These are phyloP conservation scores for Xylariomycetidae sp. DNA, from an alignment of 2,329 filamentous ascomycete species.

Conservation along the genomic window DNA sequence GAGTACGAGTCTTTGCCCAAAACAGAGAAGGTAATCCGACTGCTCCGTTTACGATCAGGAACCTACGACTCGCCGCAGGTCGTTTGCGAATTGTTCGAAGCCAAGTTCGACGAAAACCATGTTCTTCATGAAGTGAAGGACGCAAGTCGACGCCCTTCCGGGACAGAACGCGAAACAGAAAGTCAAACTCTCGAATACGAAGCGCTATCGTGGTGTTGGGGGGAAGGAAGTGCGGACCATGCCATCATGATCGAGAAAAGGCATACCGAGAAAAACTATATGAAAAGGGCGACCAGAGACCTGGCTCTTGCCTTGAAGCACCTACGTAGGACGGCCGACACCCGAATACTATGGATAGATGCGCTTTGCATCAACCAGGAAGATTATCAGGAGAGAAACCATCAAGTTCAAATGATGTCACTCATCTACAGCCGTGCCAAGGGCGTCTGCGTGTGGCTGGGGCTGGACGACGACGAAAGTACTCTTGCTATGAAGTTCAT, in stretches of 20 bases:
- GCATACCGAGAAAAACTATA: background rate
- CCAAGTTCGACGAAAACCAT: background rate
- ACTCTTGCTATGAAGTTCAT: conserved; percentile 1
- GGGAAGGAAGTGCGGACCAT: background rate
- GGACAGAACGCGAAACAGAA: background rate
- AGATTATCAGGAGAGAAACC: conserved; percentile 1
- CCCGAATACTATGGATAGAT: conserved; percentile 4
- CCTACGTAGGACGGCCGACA: background rate
- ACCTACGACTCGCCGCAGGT: background rate
- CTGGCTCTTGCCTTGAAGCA: background rate
- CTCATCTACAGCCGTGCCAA: conserved; percentile 2
- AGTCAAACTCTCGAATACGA: background rate
- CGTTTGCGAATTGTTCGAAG: background rate
- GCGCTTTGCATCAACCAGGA: conserved; percentile 4
- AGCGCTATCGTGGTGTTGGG: background rate
- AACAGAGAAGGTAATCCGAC: too few species aligned
- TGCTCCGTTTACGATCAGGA: background rate
- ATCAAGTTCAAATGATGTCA: conserved; percentile 4
- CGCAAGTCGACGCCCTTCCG: background rate
- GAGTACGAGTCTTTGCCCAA: too few species aligned
- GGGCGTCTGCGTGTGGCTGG: conserved; percentile 4
- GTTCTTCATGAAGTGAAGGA: background rate
- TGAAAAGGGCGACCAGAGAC: background rate
- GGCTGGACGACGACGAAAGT: background rate
- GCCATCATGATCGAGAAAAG: background rate